These are phyloP conservation scores for Anthracocystis panici-leucophaei DNA, from an alignment of 1,284 basidiomycete species.

Conservation along the genomic window DNA sequence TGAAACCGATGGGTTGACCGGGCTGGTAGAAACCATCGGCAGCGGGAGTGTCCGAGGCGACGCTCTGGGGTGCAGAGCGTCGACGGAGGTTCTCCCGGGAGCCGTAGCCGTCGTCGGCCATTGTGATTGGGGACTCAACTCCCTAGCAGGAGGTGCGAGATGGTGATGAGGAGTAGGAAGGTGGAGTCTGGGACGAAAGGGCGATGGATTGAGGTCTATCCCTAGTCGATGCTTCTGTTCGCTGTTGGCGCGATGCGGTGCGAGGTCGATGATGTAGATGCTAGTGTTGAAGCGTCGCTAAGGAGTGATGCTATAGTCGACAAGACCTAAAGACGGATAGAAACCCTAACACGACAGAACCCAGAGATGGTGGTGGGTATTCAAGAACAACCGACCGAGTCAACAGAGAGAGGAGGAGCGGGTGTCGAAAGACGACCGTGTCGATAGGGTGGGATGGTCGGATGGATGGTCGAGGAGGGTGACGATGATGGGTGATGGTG, in stretches of 20 bases:
- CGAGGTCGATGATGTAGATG: slow-evolving; percentile 1
- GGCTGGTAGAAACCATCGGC: slow-evolving; percentile 53
- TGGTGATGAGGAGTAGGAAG: slow-evolving; percentile 1
- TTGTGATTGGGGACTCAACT: slow-evolving; percentile 41
- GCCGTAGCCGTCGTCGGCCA: slow-evolving; percentile 54
- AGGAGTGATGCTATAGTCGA: background rate
- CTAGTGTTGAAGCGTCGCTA: background rate
- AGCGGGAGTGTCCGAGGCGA: slow-evolving; percentile 33
- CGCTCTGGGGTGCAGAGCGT: slow-evolving; percentile 39
- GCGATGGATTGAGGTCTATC: slow-evolving; percentile 6
- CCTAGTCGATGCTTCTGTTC: slow-evolving; percentile 3
- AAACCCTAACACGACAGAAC: background rate
- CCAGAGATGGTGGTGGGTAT: background rate
- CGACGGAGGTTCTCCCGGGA: slow-evolving; percentile 53
- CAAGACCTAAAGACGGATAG: background rate
- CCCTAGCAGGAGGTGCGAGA: slow-evolving; percentile 14
- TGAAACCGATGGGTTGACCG: slow-evolving; percentile 62
- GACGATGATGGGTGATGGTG: slow-evolving; percentile 1
- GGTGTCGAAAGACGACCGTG: slow-evolving; percentile 8
- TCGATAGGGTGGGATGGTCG: slow-evolving; percentile 16
- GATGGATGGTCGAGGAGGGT: slow-evolving; percentile 6
- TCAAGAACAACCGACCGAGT: background rate
- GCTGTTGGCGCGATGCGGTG: background rate
- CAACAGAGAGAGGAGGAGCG: slow-evolving; percentile 4
- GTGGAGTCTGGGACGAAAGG: background rate